Base-by-base conservation (phyloP, 371 early-diverging fungal species). In the Mortierella sp. region DNA sequence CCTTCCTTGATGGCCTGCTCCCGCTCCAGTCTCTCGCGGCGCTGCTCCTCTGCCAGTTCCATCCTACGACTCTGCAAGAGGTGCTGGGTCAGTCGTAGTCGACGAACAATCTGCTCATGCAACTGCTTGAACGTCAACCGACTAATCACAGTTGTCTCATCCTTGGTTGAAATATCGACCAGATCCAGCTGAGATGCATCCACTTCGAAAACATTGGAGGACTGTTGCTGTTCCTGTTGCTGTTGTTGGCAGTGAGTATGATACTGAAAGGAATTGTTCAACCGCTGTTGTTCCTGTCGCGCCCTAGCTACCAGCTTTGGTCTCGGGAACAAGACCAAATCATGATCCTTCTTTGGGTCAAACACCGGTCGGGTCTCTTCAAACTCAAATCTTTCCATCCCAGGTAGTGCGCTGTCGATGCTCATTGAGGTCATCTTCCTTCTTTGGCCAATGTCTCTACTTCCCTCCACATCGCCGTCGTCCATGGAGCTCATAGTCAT, bases 91-190 rank as follows among this genome's bases (percentile, higher is more conserved):
- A 70, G 15, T 19, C 57, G 42, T 7, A 70, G n/a, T 2, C 70
- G 41, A 1, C 63, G 64, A 12, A 70, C 63, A 15, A 70, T 8
- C 30, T 63, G 48, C 19, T 23, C 19, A 6, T 70, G 70, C n/a
- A 70, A 39, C 26, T 58, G 23, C 49, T 32, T 58, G 31, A 70
- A 50, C 3, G 63, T 70, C 70, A 59, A 43, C 15, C 32, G 34
- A 17, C 42, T n/a, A 21, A 55, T 37, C 56, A 7, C 30, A 6
- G 42, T 19, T n/a, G 47, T 42, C 26, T 15, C 53, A 8, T 43
- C 50, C 4, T 42, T 49, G 31, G 54, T 66, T 3, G 15, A 3
- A 28, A 67, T 55, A 8, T 67, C 68, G 9, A n/a, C 27, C n/a
- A 67, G 24, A 0, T 60, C 60, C 11, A 50, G 48, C 23, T 48